Base-by-base conservation (phyloP, 768 basidiomycete genomes). In the Tephrocybe sp. region DNA sequence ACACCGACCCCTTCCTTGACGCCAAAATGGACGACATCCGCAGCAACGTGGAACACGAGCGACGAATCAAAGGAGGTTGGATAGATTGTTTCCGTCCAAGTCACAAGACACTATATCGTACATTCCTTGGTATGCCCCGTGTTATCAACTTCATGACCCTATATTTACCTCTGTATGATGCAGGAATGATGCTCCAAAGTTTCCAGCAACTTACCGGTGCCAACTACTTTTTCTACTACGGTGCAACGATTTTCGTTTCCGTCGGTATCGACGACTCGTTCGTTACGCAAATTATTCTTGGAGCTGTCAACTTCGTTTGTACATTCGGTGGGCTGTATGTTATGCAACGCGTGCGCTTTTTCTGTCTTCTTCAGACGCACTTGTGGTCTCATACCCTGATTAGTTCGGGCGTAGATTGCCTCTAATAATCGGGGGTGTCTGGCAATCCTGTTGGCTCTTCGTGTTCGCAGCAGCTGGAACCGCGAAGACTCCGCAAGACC, bases 391-490 rank as follows among this genome's bases (percentile, higher is more conserved):
- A 39, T 40, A 32, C 16, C 18, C 30, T 28, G 43, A 15, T 24
- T 54, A 82, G 77, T 87, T 80, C 63, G 87, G 87, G 11, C 77
- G 87, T 39, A 73, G 86, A 9, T 52, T 60, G 36, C 86, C 87
- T 0, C 71, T 89, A 42, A 85, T 89, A 46, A 59, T 77, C 36
- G 88, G 86, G 16, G 86, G 84, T 8, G 47, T 86, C 5, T 88
- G 87, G 87, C 86, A 88, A 56, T 73, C 79, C 0, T 61, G 65
- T 2, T 88, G 86, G 86, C 70, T 89, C 18, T 84, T 87, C 63
- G 79, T 87, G 36, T 89, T 86, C 61, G 85, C 86, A 2, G 75
- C 83, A 12, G 87, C 85, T 1, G 87, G 86, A 8, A 87, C 84
- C 5, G 82, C 80, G 0, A 74, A 76, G 52, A 69, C 81, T 54